Evolutionary conservation across 2,329 filamentous ascomycete genomes (phyloP).

Genomic region (Pseudogymnoascus sp.): DNA sequence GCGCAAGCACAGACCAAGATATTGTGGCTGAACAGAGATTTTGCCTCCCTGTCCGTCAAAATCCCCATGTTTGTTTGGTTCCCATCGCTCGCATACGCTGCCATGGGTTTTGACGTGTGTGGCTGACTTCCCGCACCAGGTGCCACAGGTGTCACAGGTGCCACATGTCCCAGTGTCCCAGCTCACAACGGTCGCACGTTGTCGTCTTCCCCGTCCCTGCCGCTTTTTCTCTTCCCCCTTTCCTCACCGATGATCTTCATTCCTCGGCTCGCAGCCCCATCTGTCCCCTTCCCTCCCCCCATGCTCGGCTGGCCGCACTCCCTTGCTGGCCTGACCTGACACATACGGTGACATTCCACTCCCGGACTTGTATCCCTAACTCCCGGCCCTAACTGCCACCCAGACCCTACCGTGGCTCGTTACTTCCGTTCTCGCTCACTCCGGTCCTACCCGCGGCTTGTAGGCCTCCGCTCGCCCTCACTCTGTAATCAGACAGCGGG

Average conservation of each 20-base stretch:
- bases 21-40: not conserved
- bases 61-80: not conserved
- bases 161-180: not conserved
- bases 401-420: not conserved
- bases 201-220: not conserved
- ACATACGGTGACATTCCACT: not conserved
- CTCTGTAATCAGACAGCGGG: not conserved
- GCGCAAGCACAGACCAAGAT: not conserved
- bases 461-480: not conserved
- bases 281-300: not conserved
- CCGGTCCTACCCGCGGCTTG: not conserved
- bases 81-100: not conserved
- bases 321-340: not conserved
- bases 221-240: not conserved
- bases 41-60: not conserved
- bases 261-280: not conserved
- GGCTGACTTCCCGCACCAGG: not conserved
- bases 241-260: not conserved
- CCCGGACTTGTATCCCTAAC: constrained; percentile 2
- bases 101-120: not conserved
- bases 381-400: constrained; percentile 3
- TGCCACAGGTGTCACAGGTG: not conserved
- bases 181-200: constrained; percentile 1
- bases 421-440: not conserved
- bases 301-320: not conserved